Conservation (phyloP, 768 basidiomycete genomes). For the Mycena olivaceomarginata region DNA sequence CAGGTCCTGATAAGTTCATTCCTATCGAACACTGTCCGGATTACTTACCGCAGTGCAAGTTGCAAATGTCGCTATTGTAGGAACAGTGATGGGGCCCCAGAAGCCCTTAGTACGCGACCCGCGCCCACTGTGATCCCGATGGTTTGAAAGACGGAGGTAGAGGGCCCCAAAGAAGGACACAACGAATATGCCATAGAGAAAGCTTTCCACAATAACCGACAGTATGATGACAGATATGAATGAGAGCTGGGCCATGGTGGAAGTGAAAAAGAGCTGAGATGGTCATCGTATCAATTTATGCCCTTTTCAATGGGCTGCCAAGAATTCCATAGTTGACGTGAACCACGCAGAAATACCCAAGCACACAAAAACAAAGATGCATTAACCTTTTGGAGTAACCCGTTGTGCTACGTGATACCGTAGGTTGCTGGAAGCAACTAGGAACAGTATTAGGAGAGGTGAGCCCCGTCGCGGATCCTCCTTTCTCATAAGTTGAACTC, state of each 20-base stretch:
- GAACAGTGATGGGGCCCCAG: not conserved
- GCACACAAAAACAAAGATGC: not conserved
- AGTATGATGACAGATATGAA: not conserved
- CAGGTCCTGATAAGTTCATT: not conserved
- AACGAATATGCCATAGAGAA: conserved; percentile 14
- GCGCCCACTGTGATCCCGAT: not conserved
- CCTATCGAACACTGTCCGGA: not conserved
- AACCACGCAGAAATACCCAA: not conserved
- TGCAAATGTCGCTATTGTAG: conserved; percentile 6
- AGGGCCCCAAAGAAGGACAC: conserved; percentile 3
- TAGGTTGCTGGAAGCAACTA: no score
- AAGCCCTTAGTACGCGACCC: not conserved
- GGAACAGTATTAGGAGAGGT: no score
- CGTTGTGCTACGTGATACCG: not conserved
- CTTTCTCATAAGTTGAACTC: no score
- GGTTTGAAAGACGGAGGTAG: conserved; percentile 8
- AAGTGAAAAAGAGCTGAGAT: not conserved
- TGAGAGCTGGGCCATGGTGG: conserved; percentile 10
- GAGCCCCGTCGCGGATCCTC: no score
- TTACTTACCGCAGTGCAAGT: conserved; percentile 1
- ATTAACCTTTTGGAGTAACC: conserved; percentile 9
- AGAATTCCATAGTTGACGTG: conserved; percentile 13
- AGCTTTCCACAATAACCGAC: conserved; percentile 8
- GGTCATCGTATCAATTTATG: not conserved
- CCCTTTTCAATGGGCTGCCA: not conserved